Percentiles rank a stretch among this genome's conserved stretches.
phyloP scores from a whole-genome alignment of 2,329 filamentous ascomycete genomes.

The Pestalotiopsis sp. region DNA sequence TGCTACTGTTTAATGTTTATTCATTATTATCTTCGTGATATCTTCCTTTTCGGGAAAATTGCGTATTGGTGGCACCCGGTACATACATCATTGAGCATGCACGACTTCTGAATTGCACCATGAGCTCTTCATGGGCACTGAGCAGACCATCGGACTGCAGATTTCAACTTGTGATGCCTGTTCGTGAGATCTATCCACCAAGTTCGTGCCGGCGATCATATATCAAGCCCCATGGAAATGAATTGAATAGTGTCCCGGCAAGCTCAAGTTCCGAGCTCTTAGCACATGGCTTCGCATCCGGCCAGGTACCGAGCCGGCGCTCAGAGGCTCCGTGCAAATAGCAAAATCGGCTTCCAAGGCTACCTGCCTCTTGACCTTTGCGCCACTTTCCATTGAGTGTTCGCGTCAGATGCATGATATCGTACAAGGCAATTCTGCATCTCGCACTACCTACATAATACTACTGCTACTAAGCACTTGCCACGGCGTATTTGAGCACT shows the following conservation, averaged over 20 bases:
- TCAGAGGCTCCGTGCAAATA: not conserved
- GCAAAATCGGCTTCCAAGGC: not conserved
- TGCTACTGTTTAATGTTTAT: constrained; percentile 21
- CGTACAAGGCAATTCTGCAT: not conserved
- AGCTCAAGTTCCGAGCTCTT: not conserved
- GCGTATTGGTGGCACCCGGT: constrained; percentile 28
- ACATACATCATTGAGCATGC: constrained; percentile 18
- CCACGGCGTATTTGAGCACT: not conserved
- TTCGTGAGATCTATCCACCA: not conserved
- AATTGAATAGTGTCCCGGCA: not conserved
- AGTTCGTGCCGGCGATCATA: not conserved
- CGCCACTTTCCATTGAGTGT: not conserved
- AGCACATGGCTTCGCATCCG: not conserved
- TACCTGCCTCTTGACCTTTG: too few relatives aligned
- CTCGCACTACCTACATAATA: not conserved
- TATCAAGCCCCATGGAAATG: not conserved
- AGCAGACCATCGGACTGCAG: not conserved
- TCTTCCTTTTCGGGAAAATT: constrained; percentile 21
- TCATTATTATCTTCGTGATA: constrained; percentile 20
- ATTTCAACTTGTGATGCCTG: not conserved
- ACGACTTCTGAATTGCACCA: not conserved
- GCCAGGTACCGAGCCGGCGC: not conserved
- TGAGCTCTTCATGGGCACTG: not conserved
- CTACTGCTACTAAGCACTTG: not conserved
- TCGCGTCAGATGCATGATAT: not conserved